Percentiles rank a stretch among this genome's conserved stretches.
These are phyloP conservation scores for Sugiyamaella qingdaonensis DNA, from an alignment of 805 yeast species.

Conservation along the genomic window DNA sequence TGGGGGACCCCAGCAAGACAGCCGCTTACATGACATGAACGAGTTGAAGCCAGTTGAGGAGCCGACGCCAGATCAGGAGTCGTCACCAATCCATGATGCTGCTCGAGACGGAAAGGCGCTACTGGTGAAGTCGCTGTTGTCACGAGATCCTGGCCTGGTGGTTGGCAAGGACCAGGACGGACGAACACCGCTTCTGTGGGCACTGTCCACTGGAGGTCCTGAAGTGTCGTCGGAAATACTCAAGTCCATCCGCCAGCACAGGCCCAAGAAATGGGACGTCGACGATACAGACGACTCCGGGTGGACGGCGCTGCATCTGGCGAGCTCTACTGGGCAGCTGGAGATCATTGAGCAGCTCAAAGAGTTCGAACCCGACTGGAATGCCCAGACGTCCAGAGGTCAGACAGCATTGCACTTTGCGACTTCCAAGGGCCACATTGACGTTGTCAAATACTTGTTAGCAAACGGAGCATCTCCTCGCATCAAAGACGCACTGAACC, in stretches of 20 bases:
- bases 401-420: constrained; percentile 75
- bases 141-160: constrained; percentile 46
- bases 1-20: background rate
- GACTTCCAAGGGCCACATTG: constrained; percentile 59
- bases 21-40: constrained; percentile 1
- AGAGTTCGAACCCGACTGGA: constrained; percentile 55
- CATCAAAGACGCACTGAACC: constrained; percentile 61
- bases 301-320: constrained; percentile 86
- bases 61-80: background rate
- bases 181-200: constrained; percentile 87
- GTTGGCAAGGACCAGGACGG: constrained; percentile 61
- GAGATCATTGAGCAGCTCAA: constrained; percentile 46
- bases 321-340: constrained; percentile 66
- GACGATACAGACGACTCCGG: constrained; percentile 76
- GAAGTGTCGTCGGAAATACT: constrained; percentile 48
- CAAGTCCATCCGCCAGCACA: constrained; percentile 34
- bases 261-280: constrained; percentile 43
- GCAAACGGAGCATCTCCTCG: constrained; percentile 58
- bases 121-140: constrained; percentile 48
- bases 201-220: constrained; percentile 57
- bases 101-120: constrained; percentile 56
- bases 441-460: constrained; percentile 52
- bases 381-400: constrained; percentile 61
- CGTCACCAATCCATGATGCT: constrained; percentile 40
- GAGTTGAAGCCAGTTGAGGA: background rate